Evolutionary conservation across 768 basidiomycete species (phyloP), one percentile per base, ranked within the genome.

Genomic region (Suillus subalutaceus): DNA sequence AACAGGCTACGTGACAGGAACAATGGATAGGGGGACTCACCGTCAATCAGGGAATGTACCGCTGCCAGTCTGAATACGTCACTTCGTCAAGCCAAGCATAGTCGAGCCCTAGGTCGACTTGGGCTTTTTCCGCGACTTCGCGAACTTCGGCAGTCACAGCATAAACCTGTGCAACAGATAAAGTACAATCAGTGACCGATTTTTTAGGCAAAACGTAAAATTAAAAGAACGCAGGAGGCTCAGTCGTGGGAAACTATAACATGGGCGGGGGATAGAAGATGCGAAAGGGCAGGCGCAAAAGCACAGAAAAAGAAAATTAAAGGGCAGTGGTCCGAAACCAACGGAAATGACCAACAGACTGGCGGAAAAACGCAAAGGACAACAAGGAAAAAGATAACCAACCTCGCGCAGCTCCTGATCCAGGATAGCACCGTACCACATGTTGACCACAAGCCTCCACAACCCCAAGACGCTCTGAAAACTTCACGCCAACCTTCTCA

Each of bases 41-140:
- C 79, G 63, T 82, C 78, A 70, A 88, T 80, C 64, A 92, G 75
- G 62, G 85, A 86, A 68, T 93, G 70, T 92, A 92, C 46, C 85
- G 84, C 71, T 89, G 86, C 92, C 92, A 94, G 71, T 94, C 92
- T 3, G 80, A 57, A 67, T 88, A 88, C 6, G 90, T 89, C 59
- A 93, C 92, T 67, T 94, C 92, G 68, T 90, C 90, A 3, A 94
- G 79, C 90, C 91, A 94, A 1, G 91, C 87, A 74, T 93, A 93
- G 69, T 90, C 89, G 55, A 91, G 78, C 8, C 88, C 90, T 18
- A 94, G 69, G 70, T 93, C 88, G 15, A 84, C 80, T 71, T 94
- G 92, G 1, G 86, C 92, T 20, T 77, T 75, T 57, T 87, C 85
- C 4, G 89, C 90, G n/a, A 92, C 67, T 4, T 79, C 77, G 69